phyloP scores from a whole-genome alignment of 352 stramenopile species.

The Pythium chondricola region DNA sequence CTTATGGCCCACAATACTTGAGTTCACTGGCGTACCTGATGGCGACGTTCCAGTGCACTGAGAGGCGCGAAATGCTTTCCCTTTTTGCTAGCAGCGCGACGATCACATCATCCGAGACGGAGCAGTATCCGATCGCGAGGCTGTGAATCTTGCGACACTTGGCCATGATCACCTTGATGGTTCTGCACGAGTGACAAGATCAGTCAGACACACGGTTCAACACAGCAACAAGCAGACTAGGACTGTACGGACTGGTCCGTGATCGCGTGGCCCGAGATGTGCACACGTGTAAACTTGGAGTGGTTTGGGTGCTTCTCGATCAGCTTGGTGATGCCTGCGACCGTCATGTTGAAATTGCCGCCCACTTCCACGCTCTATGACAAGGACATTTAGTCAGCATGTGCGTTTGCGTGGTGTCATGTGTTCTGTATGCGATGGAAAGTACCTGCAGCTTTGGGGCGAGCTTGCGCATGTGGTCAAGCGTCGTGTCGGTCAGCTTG shows the following conservation, averaged over 20 bases:
- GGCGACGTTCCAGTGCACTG: constrained; percentile 81
- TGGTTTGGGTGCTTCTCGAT: constrained; percentile 88
- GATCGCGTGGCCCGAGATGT: constrained; percentile 76
- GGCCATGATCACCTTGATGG: constrained; percentile 79
- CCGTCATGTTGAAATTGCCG: constrained; percentile 89
- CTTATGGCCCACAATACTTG: no score
- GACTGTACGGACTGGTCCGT: constrained; percentile 80
- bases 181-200: constrained; percentile 30
- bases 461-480: constrained; percentile 73
- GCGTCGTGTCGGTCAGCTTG: constrained; percentile 75
- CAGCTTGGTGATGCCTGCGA: constrained; percentile 79
- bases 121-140: constrained; percentile 79
- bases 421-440: no score
- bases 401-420: no score
- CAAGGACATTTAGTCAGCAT: no score
- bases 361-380: constrained; percentile 81
- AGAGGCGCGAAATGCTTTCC: constrained; percentile 69
- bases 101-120: constrained; percentile 79
- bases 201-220: neutral
- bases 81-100: constrained; percentile 82
- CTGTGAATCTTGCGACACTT: constrained; percentile 88
- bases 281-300: constrained; percentile 82
- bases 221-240: neutral
- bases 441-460: constrained; percentile 75
- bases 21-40: constrained; percentile 58